These are phyloP conservation scores for Nephelium lappaceum DNA, from an alignment of 345 rosid species.

Conservation along the genomic window DNA sequence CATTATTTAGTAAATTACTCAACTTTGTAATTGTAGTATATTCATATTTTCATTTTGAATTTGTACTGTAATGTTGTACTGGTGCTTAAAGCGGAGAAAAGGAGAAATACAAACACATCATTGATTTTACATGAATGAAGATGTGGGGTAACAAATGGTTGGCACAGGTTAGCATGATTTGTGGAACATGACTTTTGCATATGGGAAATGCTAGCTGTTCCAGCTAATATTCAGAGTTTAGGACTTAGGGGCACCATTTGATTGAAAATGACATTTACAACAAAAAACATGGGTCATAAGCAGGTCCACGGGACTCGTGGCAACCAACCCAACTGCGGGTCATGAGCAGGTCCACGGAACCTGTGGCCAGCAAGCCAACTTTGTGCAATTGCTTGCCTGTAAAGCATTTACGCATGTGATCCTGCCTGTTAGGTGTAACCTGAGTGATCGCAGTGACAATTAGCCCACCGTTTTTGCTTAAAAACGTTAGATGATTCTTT, in stretches of 20 bases:
- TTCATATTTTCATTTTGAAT: no score
- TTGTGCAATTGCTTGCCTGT: background rate
- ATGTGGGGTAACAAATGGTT: no score
- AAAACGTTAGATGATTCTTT: background rate
- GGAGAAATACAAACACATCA: background rate
- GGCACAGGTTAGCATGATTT: background rate
- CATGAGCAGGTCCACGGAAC: no score
- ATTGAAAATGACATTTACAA: background rate
- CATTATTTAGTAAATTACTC: no score
- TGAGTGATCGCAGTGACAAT: background rate
- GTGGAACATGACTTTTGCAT: background rate
- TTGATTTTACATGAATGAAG: no score
- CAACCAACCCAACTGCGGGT: no score
- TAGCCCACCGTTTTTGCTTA: no score
- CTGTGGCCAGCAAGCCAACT: background rate
- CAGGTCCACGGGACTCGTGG: background rate
- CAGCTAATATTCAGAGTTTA: background rate
- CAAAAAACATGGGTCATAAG: background rate
- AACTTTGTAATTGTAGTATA: no score
- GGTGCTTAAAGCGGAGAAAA: background rate
- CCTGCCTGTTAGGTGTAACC: background rate
- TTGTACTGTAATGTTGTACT: no score
- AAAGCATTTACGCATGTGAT: background rate
- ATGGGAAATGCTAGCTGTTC: background rate
- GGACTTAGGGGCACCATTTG: background rate